Evolutionary conservation across 371 early-diverging fungal species (phyloP), one percentile per base, ranked within the genome.

Genomic region (Lichtheimia ramosa): DNA sequence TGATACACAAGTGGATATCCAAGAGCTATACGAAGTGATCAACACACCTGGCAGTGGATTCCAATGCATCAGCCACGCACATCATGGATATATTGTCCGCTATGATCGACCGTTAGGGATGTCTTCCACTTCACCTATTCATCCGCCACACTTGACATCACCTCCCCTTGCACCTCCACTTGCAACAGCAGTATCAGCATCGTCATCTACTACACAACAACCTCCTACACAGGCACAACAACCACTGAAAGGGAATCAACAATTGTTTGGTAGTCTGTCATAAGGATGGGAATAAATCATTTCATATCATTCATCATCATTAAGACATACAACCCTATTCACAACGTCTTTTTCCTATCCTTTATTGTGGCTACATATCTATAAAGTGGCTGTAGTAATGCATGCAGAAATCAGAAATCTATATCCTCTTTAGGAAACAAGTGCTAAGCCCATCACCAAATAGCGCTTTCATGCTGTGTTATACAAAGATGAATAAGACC

Each of bases 51-150:
- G 49, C 5, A 70, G 66, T 48, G 74, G 69, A 4, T 76, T 76
- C 40, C 64, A 67, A 56, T 73, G 71, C 53, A 43, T 67, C 39
- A 60, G 65, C 52, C 60, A 73, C 53, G 67, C 68, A 24, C 67
- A 64, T 24, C 74, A 73, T 15, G 71, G 71, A 7, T 66, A 61
- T 23, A 57, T 76, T n/a, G 66, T 75, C 20, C 62, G 65, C 2
- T 52, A 58, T 34, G 58, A 58, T 20, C 56, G 42, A 50, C 46
- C 49, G 16, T 34, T 50, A 20, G 24, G 48, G 46, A 46, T 46
- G n/a, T 46, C 46, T 2, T 18, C 46, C 46, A 46, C 0, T 21
- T 46, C 46, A 46, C 46, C 21, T 46, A 21, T 46, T 18, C 46
- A n/a, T 5, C n/a, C 46, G n/a, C 46, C 46, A 21, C 46, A n/a